A percentile compares a stretch with the other conserved stretches of the same genome.
Evolutionary conservation across 129 eudicot species (phyloP).

Genomic region (Pulicaria dysenterica): DNA sequence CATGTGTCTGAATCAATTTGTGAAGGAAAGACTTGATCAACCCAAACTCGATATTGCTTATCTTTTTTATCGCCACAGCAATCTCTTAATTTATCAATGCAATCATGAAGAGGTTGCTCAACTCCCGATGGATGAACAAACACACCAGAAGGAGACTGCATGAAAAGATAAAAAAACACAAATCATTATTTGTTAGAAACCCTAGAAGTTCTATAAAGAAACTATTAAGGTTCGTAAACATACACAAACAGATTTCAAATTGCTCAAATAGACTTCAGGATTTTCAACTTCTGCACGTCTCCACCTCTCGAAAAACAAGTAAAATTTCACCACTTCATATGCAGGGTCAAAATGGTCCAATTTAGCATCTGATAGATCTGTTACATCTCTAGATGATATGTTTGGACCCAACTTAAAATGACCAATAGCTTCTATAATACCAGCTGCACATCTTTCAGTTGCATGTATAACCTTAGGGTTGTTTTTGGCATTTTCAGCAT

Average conservation of each 20-base stretch:
- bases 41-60: constrained; percentile 75
- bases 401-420: constrained; percentile 83
- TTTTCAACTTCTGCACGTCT: constrained; percentile 73
- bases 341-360: constrained; percentile 79
- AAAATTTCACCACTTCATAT: constrained; percentile 82
- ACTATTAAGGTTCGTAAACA: constrained; percentile 30
- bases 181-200: not conserved
- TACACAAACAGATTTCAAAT: constrained; percentile 70
- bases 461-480: constrained; percentile 95
- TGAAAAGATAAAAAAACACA: constrained; percentile 10
- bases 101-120: constrained; percentile 62
- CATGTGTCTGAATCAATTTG: constrained; percentile 67
- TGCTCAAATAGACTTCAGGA: constrained; percentile 53
- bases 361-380: constrained; percentile 53
- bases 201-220: not conserved
- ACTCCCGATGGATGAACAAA: constrained; percentile 72
- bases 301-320: constrained; percentile 85
- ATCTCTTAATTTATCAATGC: constrained; percentile 47
- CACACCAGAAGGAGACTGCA: constrained; percentile 62
- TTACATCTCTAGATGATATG: constrained; percentile 71
- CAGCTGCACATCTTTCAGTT: constrained; percentile 90
- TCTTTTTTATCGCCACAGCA: constrained; percentile 79
- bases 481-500: constrained; percentile 78
- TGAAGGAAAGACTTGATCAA: constrained; percentile 75
- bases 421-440: constrained; percentile 92